phyloP scores from a whole-genome alignment of 2,329 filamentous ascomycete genomes.

The Pezicula rhizophila region DNA sequence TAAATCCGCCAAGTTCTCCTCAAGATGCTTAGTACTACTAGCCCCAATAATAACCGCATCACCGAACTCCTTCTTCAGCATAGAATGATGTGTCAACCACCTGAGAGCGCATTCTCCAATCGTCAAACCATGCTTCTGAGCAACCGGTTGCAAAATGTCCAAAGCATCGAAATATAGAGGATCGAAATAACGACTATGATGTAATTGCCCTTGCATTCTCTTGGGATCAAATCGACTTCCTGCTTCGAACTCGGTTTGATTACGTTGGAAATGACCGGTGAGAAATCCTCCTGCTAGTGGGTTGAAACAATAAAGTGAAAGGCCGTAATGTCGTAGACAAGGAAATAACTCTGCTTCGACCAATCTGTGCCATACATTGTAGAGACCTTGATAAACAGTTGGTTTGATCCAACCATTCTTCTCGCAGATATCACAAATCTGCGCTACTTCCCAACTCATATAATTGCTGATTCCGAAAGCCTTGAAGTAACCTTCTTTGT shows the following conservation, averaged over 20 bases:
- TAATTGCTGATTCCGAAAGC: conserved; percentile 58
- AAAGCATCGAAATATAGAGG: conserved; percentile 61
- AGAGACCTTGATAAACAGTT: conserved; percentile 29
- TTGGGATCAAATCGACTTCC: conserved; percentile 28
- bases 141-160: conserved; percentile 59
- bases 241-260: conserved; percentile 28
- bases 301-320: conserved; percentile 57
- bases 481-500: conserved; percentile 27
- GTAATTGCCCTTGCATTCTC: conserved; percentile 42
- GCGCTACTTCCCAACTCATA: conserved; percentile 31
- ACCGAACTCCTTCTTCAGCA: conserved; percentile 44
- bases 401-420: conserved; percentile 28
- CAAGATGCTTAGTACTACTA: conserved; percentile 50
- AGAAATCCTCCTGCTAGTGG: conserved; percentile 46
- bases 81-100: conserved; percentile 68
- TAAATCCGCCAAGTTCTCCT: conserved; percentile 49
- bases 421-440: conserved; percentile 27
- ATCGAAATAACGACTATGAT: conserved; percentile 54
- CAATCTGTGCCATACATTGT: conserved; percentile 30
- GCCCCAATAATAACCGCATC: conserved; percentile 57
- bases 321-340: conserved; percentile 51
- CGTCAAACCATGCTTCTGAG: conserved; percentile 60
- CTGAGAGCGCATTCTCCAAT: conserved; percentile 69
- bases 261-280: conserved; percentile 41
- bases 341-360: conserved; percentile 59